phyloP scores from a whole-genome alignment of 2,329 filamentous ascomycete genomes.

The Xylaria sp. region DNA sequence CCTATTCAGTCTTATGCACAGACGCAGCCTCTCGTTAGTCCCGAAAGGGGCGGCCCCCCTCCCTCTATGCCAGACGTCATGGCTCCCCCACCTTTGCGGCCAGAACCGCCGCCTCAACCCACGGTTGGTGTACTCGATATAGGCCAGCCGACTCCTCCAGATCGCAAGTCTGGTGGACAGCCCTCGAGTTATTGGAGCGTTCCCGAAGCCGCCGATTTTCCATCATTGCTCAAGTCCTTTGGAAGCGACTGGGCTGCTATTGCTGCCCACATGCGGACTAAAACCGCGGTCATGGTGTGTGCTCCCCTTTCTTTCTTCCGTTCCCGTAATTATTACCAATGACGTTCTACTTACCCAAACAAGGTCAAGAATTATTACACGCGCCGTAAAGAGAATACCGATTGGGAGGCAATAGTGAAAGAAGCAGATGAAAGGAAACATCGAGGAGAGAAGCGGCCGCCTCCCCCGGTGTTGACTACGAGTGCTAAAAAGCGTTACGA shows the following conservation, averaged over 20 bases:
- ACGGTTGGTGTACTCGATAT: slow-evolving; percentile 59
- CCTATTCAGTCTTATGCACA: slow-evolving; percentile 40
- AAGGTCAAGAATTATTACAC: slow-evolving; percentile 75
- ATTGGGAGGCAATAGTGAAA: slow-evolving; percentile 64
- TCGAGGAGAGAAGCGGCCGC: slow-evolving; percentile 63
- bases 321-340: too few species aligned
- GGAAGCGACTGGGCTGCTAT: slow-evolving; percentile 81
- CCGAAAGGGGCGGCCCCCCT: slow-evolving; percentile 36
- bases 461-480: slow-evolving; percentile 62
- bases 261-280: slow-evolving; percentile 79
- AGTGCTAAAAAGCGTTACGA: slow-evolving; percentile 59
- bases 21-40: slow-evolving; percentile 36
- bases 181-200: slow-evolving; percentile 89
- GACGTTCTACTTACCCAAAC: too few species aligned
- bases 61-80: slow-evolving; percentile 57
- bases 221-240: slow-evolving; percentile 72
- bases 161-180: slow-evolving; percentile 60
- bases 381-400: slow-evolving; percentile 66
- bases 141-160: slow-evolving; percentile 48
- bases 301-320: slow-evolving; percentile 9
- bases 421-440: slow-evolving; percentile 63
- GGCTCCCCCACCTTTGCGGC: slow-evolving; percentile 61
- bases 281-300: slow-evolving; percentile 83
- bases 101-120: slow-evolving; percentile 58
- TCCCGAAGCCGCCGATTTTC: slow-evolving; percentile 79